These are phyloP conservation scores for Thermothielavioides terrestris DNA, from an alignment of 495 filamentous ascomycete genomes.

Conservation along the genomic window DNA sequence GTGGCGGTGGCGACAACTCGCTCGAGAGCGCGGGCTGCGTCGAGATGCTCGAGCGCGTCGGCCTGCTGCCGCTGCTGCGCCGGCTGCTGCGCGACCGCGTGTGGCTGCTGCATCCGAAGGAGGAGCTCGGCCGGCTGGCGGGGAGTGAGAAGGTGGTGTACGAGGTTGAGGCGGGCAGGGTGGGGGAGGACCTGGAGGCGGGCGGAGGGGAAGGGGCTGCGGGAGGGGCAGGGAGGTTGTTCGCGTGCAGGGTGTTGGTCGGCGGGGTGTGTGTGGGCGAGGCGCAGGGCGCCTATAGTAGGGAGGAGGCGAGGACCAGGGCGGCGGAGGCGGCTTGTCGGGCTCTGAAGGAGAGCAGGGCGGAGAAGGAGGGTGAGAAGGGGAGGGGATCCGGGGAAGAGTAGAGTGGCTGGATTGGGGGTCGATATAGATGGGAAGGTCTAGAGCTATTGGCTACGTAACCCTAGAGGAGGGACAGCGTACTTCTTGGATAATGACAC, in stretches of 20 bases:
- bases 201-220: constrained; percentile 9
- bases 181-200: neutral
- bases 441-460: neutral
- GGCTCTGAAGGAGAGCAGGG: constrained; percentile 12
- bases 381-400: neutral
- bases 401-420: neutral
- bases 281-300: constrained; percentile 39
- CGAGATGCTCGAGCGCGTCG: constrained; percentile 55
- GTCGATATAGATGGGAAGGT: neutral
- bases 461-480: too few species aligned
- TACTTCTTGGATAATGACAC: too few species aligned
- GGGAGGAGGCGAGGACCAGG: constrained; percentile 48
- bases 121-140: constrained; percentile 53
- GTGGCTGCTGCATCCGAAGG: constrained; percentile 65
- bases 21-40: too few species aligned
- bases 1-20: too few species aligned
- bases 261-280: constrained; percentile 39
- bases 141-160: constrained; percentile 45
- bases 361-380: neutral
- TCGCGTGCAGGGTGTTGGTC: constrained; percentile 44
- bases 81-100: constrained; percentile 52
- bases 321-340: constrained; percentile 45
- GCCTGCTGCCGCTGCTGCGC: constrained; percentile 54
- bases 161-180: constrained; percentile 23
- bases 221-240: constrained; percentile 21